Conservation (phyloP, 2,329 filamentous ascomycete genomes). For the Sporothrix brunneoviolacea region DNA sequence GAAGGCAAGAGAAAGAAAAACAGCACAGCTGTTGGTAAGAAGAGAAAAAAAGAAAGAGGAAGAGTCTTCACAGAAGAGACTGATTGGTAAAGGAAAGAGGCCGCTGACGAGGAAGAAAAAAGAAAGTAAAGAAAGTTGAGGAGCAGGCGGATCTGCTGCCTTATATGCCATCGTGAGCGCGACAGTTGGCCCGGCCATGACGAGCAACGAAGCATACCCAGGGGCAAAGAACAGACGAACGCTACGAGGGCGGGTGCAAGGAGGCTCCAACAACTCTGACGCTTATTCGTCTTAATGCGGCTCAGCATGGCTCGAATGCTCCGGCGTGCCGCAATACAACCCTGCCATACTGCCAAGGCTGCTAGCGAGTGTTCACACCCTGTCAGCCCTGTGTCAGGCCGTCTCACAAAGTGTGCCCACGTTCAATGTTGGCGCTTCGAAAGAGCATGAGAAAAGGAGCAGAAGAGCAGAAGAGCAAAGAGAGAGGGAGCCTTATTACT, state of each 20-base stretch:
- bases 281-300: background rate
- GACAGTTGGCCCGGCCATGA: background rate
- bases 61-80: constrained; percentile 16
- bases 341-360: constrained; percentile 15
- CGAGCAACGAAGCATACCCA: too few species aligned
- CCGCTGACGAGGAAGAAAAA: constrained; percentile 6
- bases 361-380: constrained; percentile 7
- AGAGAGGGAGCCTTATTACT: too few species aligned
- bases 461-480: too few species aligned
- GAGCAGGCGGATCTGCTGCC: background rate
- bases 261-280: constrained; percentile 7
- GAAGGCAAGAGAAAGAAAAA: constrained; percentile 7
- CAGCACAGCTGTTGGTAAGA: constrained; percentile 18
- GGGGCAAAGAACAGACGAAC: constrained; percentile 8
- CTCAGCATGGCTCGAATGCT: background rate
- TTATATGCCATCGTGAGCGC: too few species aligned
- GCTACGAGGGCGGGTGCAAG: background rate
- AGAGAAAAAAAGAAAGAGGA: constrained; percentile 8
- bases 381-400: constrained; percentile 13
- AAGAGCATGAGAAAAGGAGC: too few species aligned
- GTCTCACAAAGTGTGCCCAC: constrained; percentile 7
- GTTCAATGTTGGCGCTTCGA: too few species aligned
- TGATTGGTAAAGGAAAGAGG: constrained; percentile 2
- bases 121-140: background rate
- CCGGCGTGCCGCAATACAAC: constrained; percentile 2